These are phyloP conservation scores for Mycena metata DNA, from an alignment of 768 basidiomycete species.

Conservation along the genomic window DNA sequence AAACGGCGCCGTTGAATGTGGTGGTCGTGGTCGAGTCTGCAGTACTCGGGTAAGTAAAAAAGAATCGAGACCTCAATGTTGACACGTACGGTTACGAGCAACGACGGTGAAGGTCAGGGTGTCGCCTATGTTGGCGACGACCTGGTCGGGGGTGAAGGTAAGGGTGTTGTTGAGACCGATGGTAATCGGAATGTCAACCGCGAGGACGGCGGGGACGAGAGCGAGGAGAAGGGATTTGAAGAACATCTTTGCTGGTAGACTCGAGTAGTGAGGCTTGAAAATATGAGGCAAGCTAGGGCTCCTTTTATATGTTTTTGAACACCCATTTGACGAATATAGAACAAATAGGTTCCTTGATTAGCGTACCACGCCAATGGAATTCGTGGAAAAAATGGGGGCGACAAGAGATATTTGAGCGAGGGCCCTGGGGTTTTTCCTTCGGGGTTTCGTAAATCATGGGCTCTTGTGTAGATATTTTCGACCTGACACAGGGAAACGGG, in stretches of 20 bases:
- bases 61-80: background rate
- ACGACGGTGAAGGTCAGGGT: conserved; percentile 8
- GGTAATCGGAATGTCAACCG: conserved; percentile 23
- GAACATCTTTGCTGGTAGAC: conserved; percentile 25
- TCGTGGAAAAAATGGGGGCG: conserved; percentile 22
- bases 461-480: too few species aligned
- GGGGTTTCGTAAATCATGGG: too few species aligned
- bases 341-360: background rate
- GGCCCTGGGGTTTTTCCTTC: too few species aligned
- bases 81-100: conserved; percentile 29
- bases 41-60: background rate
- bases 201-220: conserved; percentile 33
- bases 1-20: conserved; percentile 30
- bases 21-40: conserved; percentile 32
- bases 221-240: conserved; percentile 36
- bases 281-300: background rate
- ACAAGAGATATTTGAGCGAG: background rate
- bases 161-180: conserved; percentile 34
- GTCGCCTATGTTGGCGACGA: conserved; percentile 26
- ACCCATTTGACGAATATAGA: background rate
- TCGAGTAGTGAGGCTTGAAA: conserved; percentile 19
- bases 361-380: conserved; percentile 17
- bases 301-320: conserved; percentile 24
- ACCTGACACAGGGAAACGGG: too few species aligned
- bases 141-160: conserved; percentile 37